A percentile compares a stretch with the other conserved stretches of the same genome.
phyloP scores from a whole-genome alignment of 106 monocot genomes.

The Acorus calamus region DNA sequence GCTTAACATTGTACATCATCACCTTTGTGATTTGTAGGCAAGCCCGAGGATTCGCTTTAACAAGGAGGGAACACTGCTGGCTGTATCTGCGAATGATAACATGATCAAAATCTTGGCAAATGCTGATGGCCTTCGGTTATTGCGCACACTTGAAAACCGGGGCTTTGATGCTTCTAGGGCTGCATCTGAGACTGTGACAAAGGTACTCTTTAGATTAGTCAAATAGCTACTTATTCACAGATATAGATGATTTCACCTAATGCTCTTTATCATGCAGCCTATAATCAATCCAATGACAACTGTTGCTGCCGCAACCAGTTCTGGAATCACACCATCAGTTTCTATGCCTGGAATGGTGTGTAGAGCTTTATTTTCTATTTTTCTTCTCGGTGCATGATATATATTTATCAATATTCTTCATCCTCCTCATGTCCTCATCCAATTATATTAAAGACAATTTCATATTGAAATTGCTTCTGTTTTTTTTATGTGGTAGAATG shows the following conservation, averaged over 20 bases:
- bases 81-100: constrained; percentile 22
- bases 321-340: too few species aligned
- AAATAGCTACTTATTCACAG: too few species aligned
- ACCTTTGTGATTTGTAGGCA: constrained; percentile 7
- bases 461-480: too few species aligned
- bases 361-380: not conserved
- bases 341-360: constrained; percentile 17
- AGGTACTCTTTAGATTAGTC: constrained; percentile 12
- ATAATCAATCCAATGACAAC: constrained; percentile 4
- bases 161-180: constrained; percentile 15
- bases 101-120: constrained; percentile 34
- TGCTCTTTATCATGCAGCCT: too few species aligned
- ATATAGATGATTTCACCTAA: too few species aligned
- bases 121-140: not conserved
- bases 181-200: constrained; percentile 20
- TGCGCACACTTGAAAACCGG: too few species aligned
- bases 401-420: too few species aligned
- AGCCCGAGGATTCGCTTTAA: constrained; percentile 29
- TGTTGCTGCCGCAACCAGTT: not conserved
- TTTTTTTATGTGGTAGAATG: constrained; percentile 20
- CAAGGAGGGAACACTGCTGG: constrained; percentile 26
- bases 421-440: too few species aligned
- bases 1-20: not conserved
- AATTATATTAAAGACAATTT: too few species aligned
- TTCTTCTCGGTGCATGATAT: not conserved